Conservation (phyloP, 2,329 filamentous ascomycete species). For the Cladosporium sp. region DNA sequence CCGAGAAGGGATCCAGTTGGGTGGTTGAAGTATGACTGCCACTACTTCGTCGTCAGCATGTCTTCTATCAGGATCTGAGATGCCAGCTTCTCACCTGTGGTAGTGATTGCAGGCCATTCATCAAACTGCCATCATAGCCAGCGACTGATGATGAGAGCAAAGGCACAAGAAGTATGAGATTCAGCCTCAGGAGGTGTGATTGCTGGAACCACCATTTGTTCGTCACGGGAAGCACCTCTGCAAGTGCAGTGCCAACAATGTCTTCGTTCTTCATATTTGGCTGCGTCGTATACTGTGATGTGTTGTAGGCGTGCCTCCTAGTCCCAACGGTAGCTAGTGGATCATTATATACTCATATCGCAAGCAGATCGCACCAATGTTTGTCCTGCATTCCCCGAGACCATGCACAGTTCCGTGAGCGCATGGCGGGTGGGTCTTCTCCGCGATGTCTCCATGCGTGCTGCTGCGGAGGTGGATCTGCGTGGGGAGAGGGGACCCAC, state of each 20-base stretch:
- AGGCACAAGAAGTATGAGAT: slow-evolving; percentile 42
- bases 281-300: no score
- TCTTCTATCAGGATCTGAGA: no score
- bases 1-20: slow-evolving; percentile 1
- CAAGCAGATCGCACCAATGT: neutral
- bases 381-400: neutral
- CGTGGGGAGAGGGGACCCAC: neutral
- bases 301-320: no score
- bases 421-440: slow-evolving; percentile 3
- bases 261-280: slow-evolving; percentile 24
- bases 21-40: slow-evolving; percentile 6
- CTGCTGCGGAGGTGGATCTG: neutral
- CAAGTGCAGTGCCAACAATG: slow-evolving; percentile 29
- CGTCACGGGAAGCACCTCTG: slow-evolving; percentile 40
- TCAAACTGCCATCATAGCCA: slow-evolving; percentile 15
- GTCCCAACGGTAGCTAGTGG: no score
- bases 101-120: slow-evolving; percentile 26
- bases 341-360: no score
- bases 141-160: slow-evolving; percentile 21
- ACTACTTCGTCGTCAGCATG: slow-evolving; percentile 15
- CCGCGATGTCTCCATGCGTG: slow-evolving; percentile 1
- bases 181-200: slow-evolving; percentile 42
- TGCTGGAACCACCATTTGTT: slow-evolving; percentile 40
- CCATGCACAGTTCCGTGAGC: neutral
- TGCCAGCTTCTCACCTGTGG: neutral